phyloP scores from a whole-genome alignment of 2,329 filamentous ascomycete species.

The Rhynchosporium secalis region DNA sequence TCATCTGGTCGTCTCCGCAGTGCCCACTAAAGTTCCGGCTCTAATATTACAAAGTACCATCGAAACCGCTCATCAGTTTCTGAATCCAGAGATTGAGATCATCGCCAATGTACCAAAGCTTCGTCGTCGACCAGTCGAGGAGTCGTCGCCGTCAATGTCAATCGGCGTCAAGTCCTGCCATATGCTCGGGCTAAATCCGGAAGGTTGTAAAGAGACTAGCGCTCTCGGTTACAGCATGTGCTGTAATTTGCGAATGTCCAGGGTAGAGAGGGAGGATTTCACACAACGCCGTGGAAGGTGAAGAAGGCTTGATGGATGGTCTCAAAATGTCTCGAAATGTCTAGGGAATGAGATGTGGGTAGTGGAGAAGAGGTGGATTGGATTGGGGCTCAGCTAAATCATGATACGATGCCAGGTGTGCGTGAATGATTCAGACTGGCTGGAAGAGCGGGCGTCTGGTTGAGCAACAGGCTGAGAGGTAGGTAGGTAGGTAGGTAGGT shows the following conservation, averaged over 20 bases:
- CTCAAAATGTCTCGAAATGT: slow-evolving; percentile 13
- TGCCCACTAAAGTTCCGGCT: no score
- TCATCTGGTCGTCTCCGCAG: not conserved
- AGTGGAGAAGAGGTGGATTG: not conserved
- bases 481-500: no score
- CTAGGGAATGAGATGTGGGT: not conserved
- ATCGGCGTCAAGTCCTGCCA: not conserved
- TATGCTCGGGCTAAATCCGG: not conserved
- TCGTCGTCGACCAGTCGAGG: not conserved
- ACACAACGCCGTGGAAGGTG: not conserved
- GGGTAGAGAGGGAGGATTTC: not conserved
- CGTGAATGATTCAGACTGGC: no score
- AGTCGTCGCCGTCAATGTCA: not conserved
- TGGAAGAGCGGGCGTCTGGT: not conserved
- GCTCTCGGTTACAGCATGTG: not conserved
- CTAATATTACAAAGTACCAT: not conserved
- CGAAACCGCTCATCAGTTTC: not conserved
- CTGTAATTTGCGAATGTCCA: not conserved
- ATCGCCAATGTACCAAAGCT: not conserved
- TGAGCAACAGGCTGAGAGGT: no score
- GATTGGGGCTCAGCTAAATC: not conserved
- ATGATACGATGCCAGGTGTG: not conserved
- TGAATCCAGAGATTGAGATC: slow-evolving; percentile 4
- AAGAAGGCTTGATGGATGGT: slow-evolving; percentile 3
- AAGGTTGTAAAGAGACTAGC: not conserved